These are phyloP conservation scores for Mycena filopes DNA, from an alignment of 768 basidiomycete species.

Conservation along the genomic window DNA sequence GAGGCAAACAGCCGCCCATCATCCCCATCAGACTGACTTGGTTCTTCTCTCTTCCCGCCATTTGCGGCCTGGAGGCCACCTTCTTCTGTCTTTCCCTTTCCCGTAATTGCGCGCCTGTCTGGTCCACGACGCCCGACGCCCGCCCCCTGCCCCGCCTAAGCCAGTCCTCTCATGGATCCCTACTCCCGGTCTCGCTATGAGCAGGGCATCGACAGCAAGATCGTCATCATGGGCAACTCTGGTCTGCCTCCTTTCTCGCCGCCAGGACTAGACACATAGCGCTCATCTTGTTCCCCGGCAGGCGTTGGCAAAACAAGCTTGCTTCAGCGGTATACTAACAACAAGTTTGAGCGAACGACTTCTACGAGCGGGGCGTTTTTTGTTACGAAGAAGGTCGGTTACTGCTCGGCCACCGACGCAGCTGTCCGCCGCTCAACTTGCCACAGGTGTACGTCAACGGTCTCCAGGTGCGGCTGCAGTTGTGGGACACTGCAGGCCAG, in stretches of 20 bases:
- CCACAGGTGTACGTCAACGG: slow-evolving; percentile 69
- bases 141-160: slow-evolving; percentile 52
- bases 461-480: slow-evolving; percentile 85
- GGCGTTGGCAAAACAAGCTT: slow-evolving; percentile 95
- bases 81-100: slow-evolving; percentile 23
- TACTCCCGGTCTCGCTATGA: slow-evolving; percentile 78
- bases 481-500: slow-evolving; percentile 96
- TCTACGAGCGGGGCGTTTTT: slow-evolving; percentile 95
- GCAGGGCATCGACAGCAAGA: slow-evolving; percentile 92
- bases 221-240: slow-evolving; percentile 92
- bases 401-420: background rate
- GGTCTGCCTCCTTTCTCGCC: slow-evolving; percentile 40
- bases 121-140: slow-evolving; percentile 6
- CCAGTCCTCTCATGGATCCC: slow-evolving; percentile 71
- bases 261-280: background rate
- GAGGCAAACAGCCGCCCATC: no score
- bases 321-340: slow-evolving; percentile 89
- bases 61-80: slow-evolving; percentile 58
- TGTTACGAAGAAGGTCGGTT: slow-evolving; percentile 85
- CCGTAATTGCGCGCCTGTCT: slow-evolving; percentile 25
- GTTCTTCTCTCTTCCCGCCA: slow-evolving; percentile 46
- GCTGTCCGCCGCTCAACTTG: background rate
- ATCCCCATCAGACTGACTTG: background rate
- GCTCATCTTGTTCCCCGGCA: slow-evolving; percentile 38
- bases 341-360: slow-evolving; percentile 88